Evolutionary conservation across 768 basidiomycete species (phyloP), one percentile per base, ranked within the genome.

Genomic region (Candolleomyces efflorescens): DNA sequence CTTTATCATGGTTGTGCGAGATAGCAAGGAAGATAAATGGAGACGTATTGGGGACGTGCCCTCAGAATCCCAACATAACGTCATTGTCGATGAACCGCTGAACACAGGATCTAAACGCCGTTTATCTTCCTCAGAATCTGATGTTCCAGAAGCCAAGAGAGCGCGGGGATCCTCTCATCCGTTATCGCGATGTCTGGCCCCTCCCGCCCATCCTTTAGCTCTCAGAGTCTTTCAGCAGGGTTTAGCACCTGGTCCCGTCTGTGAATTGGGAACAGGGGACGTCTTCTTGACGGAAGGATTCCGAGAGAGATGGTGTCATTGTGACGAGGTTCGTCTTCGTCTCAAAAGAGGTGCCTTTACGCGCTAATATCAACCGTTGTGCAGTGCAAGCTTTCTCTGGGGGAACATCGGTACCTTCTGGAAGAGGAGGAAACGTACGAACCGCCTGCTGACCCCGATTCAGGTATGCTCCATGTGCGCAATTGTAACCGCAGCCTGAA

Each of bases 371-470:
- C 32, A 32, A 50, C 50, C 32, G 24, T 44, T 15, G n/a, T 37
- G 24, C 62, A 91, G 87, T 93, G 90, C 70, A 68, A 82, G 5
- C 73, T 80, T 0, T 75, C 74, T 6, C 71, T 92, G 43, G 71
- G 81, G 63, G 69, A 71, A 15, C 73, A 81, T 63, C 76, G 82
- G 24, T 92, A 79, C 69, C 74, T 93, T 22, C 69, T 90, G 11
- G 79, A 88, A 60, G 89, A 89, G 68, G 92, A 93, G 61, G 89
- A 90, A 43, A 90, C 86, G 0, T 93, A 90, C 60, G 88, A 91
- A 66, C 90, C 89, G 0, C 92, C 91, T 3, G 85, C 90, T 64
- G 92, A 93, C 69, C 91, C 92, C 10, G 92, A 94, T 67, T 90
- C 85, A 60, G 84, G 91, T 85, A 59, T 39, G 54, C 22, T 36